Conservation (phyloP, 169 alveolate species). For the Cyclospora cayetanensis region DNA sequence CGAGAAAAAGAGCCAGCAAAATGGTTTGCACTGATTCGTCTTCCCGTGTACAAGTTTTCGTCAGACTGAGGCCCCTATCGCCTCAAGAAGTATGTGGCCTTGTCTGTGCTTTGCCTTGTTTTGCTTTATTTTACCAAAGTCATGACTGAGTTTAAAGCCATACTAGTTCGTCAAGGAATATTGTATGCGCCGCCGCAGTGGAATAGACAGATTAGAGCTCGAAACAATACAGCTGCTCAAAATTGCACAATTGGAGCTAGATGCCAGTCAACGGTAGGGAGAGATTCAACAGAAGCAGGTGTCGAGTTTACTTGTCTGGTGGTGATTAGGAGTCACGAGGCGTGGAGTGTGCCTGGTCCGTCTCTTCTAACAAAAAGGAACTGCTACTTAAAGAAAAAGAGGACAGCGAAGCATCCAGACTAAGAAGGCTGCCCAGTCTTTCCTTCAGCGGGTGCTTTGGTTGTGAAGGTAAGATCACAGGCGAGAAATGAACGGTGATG, state of each 20-base stretch:
- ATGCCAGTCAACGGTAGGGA: no score
- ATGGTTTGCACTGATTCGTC: no score
- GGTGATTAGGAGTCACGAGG: slow-evolving; percentile 44
- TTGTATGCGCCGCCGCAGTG: no score
- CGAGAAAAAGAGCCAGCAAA: no score
- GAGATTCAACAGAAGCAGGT: no score
- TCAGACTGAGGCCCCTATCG: slow-evolving; percentile 46
- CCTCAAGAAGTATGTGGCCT: slow-evolving; percentile 55
- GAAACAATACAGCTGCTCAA: no score
- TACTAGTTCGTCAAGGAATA: no score
- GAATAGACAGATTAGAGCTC: no score
- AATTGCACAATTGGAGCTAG: no score
- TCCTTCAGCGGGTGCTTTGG: slow-evolving; percentile 65
- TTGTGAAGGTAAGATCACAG: slow-evolving; percentile 33
- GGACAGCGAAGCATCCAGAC: neutral
- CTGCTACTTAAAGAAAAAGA: neutral
- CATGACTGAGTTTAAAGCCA: no score
- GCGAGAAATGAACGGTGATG: neutral
- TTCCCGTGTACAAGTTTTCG: slow-evolving; percentile 56
- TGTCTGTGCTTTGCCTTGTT: no score
- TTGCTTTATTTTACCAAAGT: no score
- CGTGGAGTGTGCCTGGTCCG: slow-evolving; percentile 54
- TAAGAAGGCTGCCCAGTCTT: slow-evolving; percentile 36
- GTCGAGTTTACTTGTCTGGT: neutral
- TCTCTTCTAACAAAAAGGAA: slow-evolving; percentile 38